phyloP scores from a whole-genome alignment of 345 rosid species.

The Lepidium sativum region DNA sequence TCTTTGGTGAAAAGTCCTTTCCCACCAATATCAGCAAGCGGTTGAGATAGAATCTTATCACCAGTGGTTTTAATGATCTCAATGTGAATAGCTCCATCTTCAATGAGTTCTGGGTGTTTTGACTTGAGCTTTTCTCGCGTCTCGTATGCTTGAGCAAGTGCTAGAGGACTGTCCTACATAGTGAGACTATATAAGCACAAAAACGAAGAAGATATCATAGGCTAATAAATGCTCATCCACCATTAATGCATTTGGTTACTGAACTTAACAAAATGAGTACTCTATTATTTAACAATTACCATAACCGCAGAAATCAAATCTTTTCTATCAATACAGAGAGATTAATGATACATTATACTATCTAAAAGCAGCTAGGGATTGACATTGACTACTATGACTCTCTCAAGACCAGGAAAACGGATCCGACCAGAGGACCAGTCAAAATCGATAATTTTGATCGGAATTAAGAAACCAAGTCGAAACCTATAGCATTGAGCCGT shows the following conservation, averaged over 20 bases:
- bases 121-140: constrained; percentile 74
- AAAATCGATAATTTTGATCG: neutral
- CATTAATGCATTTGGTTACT: neutral
- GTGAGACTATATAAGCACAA: constrained; percentile 25
- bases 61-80: constrained; percentile 95
- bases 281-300: neutral
- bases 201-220: constrained; percentile 7
- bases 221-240: neutral
- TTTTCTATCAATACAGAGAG: neutral
- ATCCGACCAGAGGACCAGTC: neutral
- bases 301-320: neutral
- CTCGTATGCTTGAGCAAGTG: constrained; percentile 98
- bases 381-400: neutral
- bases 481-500: neutral
- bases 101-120: constrained; percentile 59
- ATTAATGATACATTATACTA: neutral
- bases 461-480: neutral
- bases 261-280: neutral
- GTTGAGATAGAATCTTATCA: constrained; percentile 81
- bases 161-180: constrained; percentile 74
- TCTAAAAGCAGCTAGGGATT: neutral
- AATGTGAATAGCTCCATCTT: constrained; percentile 85
- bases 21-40: constrained; percentile 98
- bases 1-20: constrained; percentile 96
- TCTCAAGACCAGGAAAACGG: neutral